phyloP scores from a whole-genome alignment of 345 rosid species.

The Viola odorata region DNA sequence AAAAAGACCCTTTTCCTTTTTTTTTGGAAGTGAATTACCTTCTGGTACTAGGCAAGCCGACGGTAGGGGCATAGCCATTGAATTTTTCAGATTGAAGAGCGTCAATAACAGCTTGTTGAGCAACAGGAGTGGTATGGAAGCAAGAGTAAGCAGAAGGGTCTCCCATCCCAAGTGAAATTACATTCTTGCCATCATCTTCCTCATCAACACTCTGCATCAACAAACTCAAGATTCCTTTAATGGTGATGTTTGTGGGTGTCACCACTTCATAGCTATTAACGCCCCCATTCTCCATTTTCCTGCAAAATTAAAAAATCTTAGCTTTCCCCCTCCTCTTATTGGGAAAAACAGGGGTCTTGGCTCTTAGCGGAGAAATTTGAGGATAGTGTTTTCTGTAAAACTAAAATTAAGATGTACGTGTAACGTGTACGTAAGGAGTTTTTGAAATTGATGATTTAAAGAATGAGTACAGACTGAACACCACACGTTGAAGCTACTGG shows the following conservation, averaged over 20 bases:
- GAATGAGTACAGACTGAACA: background rate
- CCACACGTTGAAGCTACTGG: slow-evolving; percentile 15
- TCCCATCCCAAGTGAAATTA: slow-evolving; percentile 82
- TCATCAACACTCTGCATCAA: slow-evolving; percentile 50
- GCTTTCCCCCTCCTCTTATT: background rate
- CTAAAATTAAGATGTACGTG: no score
- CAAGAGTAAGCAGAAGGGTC: slow-evolving; percentile 84
- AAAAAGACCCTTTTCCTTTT: no score
- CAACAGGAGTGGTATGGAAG: slow-evolving; percentile 59
- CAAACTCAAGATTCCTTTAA: slow-evolving; percentile 72
- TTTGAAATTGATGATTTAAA: background rate
- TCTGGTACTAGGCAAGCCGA: slow-evolving; percentile 85
- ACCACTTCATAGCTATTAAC: slow-evolving; percentile 28
- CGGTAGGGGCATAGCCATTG: slow-evolving; percentile 90
- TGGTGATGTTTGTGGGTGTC: slow-evolving; percentile 46
- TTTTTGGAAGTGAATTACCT: slow-evolving; percentile 32
- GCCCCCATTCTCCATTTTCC: slow-evolving; percentile 29
- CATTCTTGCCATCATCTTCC: slow-evolving; percentile 26
- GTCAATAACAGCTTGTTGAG: slow-evolving; percentile 57
- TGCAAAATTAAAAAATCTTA: background rate
- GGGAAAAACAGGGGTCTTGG: background rate
- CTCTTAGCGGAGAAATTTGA: no score
- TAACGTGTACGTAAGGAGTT: no score
- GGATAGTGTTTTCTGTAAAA: no score
- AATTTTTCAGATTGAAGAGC: slow-evolving; percentile 70